Evolutionary conservation across 163 green algal species (phyloP).

Genomic region (Picocystis sp.): DNA sequence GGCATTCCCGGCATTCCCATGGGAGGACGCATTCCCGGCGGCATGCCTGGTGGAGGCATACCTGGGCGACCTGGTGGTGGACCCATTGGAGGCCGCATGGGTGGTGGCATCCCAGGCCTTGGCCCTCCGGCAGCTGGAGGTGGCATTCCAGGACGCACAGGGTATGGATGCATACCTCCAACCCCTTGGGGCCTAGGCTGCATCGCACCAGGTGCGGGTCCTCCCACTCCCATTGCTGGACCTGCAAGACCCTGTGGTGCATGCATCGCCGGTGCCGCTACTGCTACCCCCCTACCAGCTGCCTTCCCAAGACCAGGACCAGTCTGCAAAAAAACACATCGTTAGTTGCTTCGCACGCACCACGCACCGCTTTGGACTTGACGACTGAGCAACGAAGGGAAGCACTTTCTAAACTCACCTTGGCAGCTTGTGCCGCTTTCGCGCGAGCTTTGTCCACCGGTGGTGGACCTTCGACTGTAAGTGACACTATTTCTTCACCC

Average conservation of each 20-base stretch:
- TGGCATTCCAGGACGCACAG: conserved; percentile 16
- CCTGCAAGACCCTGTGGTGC: conserved; percentile 57
- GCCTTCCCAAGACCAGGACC: conserved; percentile 65
- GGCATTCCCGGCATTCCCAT: conserved; percentile 7
- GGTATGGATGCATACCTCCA: background rate
- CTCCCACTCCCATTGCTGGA: conserved; percentile 66
- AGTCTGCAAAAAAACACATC: conserved; percentile 11
- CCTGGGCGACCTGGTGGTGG: conserved; percentile 14
- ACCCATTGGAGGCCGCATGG: conserved; percentile 4
- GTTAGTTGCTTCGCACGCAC: background rate
- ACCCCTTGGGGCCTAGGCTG: conserved; percentile 58
- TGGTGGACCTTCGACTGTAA: conserved; percentile 88
- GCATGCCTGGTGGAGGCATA: conserved; percentile 22
- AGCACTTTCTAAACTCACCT: conserved; percentile 19
- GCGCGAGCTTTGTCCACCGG: conserved; percentile 41
- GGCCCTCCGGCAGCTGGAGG: conserved; percentile 14
- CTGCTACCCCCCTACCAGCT: conserved; percentile 75
- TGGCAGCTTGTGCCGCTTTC: conserved; percentile 21
- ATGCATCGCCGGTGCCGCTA: conserved; percentile 29
- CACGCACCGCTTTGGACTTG: background rate
- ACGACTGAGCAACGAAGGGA: background rate
- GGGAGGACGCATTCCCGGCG: conserved; percentile 12
- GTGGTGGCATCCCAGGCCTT: conserved; percentile 22
- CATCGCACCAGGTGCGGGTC: conserved; percentile 77
- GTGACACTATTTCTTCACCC: conserved; percentile 66